Conservation (phyloP, 352 stramenopile species). For the Discostella stelligera region DNA sequence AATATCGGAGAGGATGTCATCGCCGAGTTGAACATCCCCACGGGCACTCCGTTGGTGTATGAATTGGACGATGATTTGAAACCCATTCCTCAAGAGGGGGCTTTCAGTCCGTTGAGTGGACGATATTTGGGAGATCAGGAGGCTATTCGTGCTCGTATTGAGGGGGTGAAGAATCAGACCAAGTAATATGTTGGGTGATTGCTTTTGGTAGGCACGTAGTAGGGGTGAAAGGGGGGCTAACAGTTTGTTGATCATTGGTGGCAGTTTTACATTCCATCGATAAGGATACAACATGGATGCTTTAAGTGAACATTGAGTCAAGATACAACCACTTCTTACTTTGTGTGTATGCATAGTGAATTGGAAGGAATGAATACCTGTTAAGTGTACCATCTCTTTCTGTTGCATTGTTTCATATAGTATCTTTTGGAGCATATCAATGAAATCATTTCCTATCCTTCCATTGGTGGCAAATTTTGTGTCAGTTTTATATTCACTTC, state of each 20-base stretch:
- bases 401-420: no score
- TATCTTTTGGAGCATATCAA: no score
- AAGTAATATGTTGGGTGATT: constrained; percentile 45
- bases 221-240: background rate
- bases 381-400: no score
- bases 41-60: constrained; percentile 85
- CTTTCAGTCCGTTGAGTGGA: constrained; percentile 89
- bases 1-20: constrained; percentile 96
- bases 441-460: no score
- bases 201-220: background rate
- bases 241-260: constrained; percentile 1
- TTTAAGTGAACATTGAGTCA: no score
- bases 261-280: no score
- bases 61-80: constrained; percentile 96
- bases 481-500: no score
- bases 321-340: no score
- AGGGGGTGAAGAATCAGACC: constrained; percentile 96
- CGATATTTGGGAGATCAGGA: constrained; percentile 93
- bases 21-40: constrained; percentile 96
- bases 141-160: constrained; percentile 94
- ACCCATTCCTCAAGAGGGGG: constrained; percentile 89
- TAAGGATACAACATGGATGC: no score
- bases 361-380: no score
- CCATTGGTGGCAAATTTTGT: no score
- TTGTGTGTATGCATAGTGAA: no score